These are phyloP conservation scores for Fragaria nilgerrensis DNA, from an alignment of 306 rosid species.

Conservation along the genomic window DNA sequence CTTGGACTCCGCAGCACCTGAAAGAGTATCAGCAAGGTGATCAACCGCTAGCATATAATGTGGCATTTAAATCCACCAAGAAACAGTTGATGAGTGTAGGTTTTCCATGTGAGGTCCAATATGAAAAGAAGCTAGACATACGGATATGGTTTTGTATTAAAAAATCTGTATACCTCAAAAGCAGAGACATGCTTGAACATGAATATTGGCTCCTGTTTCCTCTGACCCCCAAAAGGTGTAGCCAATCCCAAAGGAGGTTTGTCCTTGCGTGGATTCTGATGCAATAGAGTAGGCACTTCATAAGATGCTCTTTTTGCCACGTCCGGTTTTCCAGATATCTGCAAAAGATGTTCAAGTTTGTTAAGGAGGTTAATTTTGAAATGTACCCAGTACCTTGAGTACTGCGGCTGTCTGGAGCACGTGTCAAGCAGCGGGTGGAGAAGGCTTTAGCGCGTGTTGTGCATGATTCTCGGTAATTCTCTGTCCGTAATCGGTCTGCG, in stretches of 20 bases:
- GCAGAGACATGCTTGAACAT: constrained; percentile 38
- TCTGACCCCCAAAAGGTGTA: constrained; percentile 29
- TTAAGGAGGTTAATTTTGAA: too few relatives aligned
- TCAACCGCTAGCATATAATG: background rate
- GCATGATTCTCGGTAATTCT: too few relatives aligned
- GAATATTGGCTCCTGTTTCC: constrained; percentile 34
- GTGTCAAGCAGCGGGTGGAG: too few relatives aligned
- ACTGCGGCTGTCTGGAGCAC: too few relatives aligned
- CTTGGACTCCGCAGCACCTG: constrained; percentile 32
- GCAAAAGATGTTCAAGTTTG: constrained; percentile 22
- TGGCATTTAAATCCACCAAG: background rate
- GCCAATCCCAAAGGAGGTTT: constrained; percentile 20
- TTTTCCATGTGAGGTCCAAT: background rate
- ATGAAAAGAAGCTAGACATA: background rate
- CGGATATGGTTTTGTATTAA: background rate
- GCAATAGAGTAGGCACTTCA: constrained; percentile 32
- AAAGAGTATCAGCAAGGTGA: constrained; percentile 19
- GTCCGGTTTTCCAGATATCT: constrained; percentile 37
- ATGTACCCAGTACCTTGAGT: too few relatives aligned
- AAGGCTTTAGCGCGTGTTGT: too few relatives aligned
- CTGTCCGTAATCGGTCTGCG: too few relatives aligned
- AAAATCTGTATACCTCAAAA: constrained; percentile 29
- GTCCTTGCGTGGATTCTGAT: constrained; percentile 40
- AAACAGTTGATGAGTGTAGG: constrained; percentile 11
- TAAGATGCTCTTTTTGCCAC: constrained; percentile 36